Evolutionary conservation across 768 basidiomycete genomes (phyloP), one percentile per base, ranked within the genome.

Genomic region (Lyophyllum decastes): DNA sequence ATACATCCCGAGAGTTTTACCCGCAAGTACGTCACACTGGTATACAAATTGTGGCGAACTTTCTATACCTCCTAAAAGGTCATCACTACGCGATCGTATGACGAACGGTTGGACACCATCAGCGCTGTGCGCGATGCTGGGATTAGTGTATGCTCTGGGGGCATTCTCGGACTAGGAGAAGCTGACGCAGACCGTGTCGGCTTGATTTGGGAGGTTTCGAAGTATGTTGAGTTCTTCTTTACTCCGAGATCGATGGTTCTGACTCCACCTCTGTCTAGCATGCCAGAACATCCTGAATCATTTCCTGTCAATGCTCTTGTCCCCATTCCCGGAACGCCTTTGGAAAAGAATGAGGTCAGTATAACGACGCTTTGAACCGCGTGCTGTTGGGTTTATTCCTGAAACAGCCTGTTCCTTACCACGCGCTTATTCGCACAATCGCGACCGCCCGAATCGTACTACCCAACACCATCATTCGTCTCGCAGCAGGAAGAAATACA

Each of bases 271-370:
- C 52, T 47, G 50, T 56, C 8, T 64, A 95, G 94, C 68, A 88
- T 97, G 83, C 88, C 92, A 40, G 92, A 95, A 70, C 94, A 98
- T 66, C 96, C 96, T n/a, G 96, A 98, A 71, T 95, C 93, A 4
- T 98, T 98, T 80, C 96, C 96, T 0, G 95, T 98, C 59, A 98
- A 98, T 71, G 95, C 96, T 14, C 81, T 98, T 55, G 96, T 98
- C 1, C 95, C 96, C 14, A 98, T 98, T 60, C 81, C 89, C 62
- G 96, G 96, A 34, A 98, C 96, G 5, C 96, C 96, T 12, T 75
- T 98, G 46, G 95, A 95, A 73, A 77, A 82, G 58, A 98, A 98
- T 67, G 90, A 95, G 72, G 94, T 89, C 65, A 62, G 77, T 66
- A 50, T 33, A 16, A 4, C 35, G 21, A 12, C 24, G 52, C 35